Evolutionary conservation across 306 rosid genomes (phyloP).

Genomic region (Bauhinia variegata): DNA sequence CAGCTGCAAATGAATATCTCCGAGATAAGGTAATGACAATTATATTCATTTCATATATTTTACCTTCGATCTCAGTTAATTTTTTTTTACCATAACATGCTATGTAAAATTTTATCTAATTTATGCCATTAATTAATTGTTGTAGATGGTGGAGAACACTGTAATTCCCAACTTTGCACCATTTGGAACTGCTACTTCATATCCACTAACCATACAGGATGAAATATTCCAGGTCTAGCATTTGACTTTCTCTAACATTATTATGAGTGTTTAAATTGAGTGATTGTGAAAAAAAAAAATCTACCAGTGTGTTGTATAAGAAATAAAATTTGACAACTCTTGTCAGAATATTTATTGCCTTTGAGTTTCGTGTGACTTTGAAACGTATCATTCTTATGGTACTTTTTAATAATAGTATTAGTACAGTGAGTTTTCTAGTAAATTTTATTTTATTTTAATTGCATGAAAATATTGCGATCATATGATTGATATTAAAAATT

Average conservation of each 20-base stretch:
- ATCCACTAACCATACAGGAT: constrained; percentile 60
- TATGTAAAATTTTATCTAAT: too few relatives aligned
- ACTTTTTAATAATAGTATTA: too few relatives aligned
- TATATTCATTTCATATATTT: too few relatives aligned
- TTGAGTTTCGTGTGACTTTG: too few relatives aligned
- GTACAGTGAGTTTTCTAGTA: too few relatives aligned
- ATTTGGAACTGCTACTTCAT: constrained; percentile 44
- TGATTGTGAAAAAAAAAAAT: neutral
- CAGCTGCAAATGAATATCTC: constrained; percentile 60
- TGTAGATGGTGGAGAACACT: constrained; percentile 64
- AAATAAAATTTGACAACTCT: constrained; percentile 3
- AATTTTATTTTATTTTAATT: too few relatives aligned
- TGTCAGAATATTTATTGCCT: constrained; percentile 13
- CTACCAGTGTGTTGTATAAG: constrained; percentile 5
- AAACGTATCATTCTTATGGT: too few relatives aligned
- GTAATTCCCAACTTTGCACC: constrained; percentile 45
- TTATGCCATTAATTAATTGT: neutral
- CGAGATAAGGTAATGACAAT: constrained; percentile 59
- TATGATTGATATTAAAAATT: too few relatives aligned
- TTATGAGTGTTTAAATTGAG: constrained; percentile 10
- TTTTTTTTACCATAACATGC: too few relatives aligned
- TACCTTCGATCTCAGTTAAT: too few relatives aligned
- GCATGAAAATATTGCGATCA: too few relatives aligned
- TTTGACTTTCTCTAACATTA: neutral
- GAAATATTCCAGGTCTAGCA: constrained; percentile 59